These are phyloP conservation scores for Paralagenidium karlingii DNA, from an alignment of 352 stramenopile species.

Conservation along the genomic window DNA sequence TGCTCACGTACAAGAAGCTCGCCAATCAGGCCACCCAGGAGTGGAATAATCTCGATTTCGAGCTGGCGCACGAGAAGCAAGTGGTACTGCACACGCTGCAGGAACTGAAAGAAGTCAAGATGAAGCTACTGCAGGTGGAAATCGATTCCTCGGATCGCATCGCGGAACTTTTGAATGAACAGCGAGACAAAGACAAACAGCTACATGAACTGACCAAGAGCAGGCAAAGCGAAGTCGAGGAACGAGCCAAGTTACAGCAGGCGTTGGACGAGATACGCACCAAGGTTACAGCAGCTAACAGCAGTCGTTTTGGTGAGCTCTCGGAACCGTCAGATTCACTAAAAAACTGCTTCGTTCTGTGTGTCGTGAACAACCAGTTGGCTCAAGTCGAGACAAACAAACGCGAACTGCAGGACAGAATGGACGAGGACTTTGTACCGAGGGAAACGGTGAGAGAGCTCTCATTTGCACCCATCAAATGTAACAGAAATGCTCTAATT, in stretches of 20 bases:
- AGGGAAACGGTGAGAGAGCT: constrained; percentile 37
- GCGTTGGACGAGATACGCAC: too few species aligned
- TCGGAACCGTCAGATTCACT: too few species aligned
- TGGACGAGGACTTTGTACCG: constrained; percentile 42
- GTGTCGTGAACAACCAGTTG: constrained; percentile 11
- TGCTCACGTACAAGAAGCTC: constrained; percentile 50
- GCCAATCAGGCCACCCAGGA: constrained; percentile 43
- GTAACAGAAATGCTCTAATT: too few species aligned
- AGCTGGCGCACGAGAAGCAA: constrained; percentile 37
- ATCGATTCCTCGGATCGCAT: constrained; percentile 43
- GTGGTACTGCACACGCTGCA: constrained; percentile 34
- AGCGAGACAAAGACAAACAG: constrained; percentile 30
- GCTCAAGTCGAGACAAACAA: constrained; percentile 12
- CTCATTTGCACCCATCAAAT: too few species aligned
- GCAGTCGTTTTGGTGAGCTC: too few species aligned
- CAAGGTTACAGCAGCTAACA: too few species aligned
- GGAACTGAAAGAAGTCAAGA: constrained; percentile 66
- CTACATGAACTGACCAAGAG: constrained; percentile 1
- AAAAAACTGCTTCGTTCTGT: too few species aligned
- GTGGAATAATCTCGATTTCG: constrained; percentile 58
- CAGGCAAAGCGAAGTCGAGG: constrained; percentile 12
- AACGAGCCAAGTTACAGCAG: too few species aligned
- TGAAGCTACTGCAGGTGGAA: constrained; percentile 51
- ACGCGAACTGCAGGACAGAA: constrained; percentile 19
- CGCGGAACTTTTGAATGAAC: constrained; percentile 45